Conservation (phyloP, 2,329 filamentous ascomycete genomes). For the Sclerotinia nivalis region DNA sequence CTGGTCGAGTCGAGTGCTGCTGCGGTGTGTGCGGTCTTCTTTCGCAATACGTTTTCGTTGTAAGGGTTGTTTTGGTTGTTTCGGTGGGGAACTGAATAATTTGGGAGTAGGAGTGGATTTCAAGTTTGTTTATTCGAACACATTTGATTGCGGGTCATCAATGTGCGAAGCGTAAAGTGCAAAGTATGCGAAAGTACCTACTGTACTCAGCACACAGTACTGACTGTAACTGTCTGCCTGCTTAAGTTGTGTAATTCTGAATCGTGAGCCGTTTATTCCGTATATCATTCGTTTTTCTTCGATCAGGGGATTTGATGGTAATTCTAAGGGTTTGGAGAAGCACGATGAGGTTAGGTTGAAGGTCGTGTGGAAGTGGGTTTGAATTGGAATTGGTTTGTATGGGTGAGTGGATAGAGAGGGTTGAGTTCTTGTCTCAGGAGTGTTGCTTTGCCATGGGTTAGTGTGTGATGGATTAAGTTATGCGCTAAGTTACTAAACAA, state of each 20-base stretch:
- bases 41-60: slow-evolving; percentile 20
- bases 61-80: slow-evolving; percentile 1
- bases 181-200: not conserved
- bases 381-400: slow-evolving; percentile 3
- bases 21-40: slow-evolving; percentile 15
- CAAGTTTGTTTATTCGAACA: slow-evolving; percentile 7
- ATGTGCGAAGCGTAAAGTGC: not conserved
- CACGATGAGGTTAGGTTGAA: not conserved
- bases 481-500: slow-evolving; percentile 17
- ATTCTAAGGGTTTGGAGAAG: not conserved
- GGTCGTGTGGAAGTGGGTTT: slow-evolving; percentile 12
- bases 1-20: slow-evolving; percentile 17
- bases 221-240: not conserved
- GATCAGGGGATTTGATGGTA: not conserved
- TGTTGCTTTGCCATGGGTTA: slow-evolving; percentile 1
- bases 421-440: slow-evolving; percentile 22
- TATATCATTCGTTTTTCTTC: not conserved
- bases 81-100: slow-evolving; percentile 18
- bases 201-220: too few species aligned
- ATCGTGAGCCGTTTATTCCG: not conserved
- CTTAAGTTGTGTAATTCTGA: not conserved
- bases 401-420: not conserved
- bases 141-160: slow-evolving; percentile 15
- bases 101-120: slow-evolving; percentile 3
- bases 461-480: slow-evolving; percentile 9